Evolutionary conservation across 805 yeast species (phyloP), one percentile per base, ranked within the genome.

Genomic region (Suhomyces emberorum): DNA sequence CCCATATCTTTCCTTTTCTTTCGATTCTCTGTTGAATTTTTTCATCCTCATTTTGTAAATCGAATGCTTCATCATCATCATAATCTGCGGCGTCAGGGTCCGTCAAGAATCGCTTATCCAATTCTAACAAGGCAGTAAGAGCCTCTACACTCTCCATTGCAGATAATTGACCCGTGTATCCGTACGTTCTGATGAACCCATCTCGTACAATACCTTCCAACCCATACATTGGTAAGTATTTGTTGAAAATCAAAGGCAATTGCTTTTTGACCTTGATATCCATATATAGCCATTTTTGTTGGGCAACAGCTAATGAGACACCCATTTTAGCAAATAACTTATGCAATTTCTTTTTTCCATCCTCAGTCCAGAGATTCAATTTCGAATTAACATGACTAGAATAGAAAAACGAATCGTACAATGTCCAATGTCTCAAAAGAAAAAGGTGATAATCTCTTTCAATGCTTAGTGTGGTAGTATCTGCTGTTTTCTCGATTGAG

Each of bases 291-390:
- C 98, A 93, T 38, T 80, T 80, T 57, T 93, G 96, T 51, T 81
- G 83, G 0, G 98, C 93, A n/a, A 83, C 81, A 4, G 79, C 82
- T 32, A 93, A 67, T 0, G 96, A 82, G 4, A 93, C 83, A 6
- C 98, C 98, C 96, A 95, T 93, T 49, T 84, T 77, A 1, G 98
- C 98, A 64, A 93, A 87, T 76, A 93, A 73, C 49, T 88, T 88
- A 55, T 89, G 95, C 34, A 93, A 65, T 46, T 80, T 76, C 54
- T 86, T 88, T 46, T 82, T 76, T 4, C 99, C 98, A 39, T 84
- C 89, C 52, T 87, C 96, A 21, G 89, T 83, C 93, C 96, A 93
- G 25, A 93, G 65, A 38, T 79, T 79, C 38, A 93, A 65, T 55
- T 88, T 86, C 9, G 98, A 84, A 51, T 89, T 87, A 22, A 91